Base-by-base conservation (phyloP, 768 basidiomycete species). In the Naganishia kalamii region DNA sequence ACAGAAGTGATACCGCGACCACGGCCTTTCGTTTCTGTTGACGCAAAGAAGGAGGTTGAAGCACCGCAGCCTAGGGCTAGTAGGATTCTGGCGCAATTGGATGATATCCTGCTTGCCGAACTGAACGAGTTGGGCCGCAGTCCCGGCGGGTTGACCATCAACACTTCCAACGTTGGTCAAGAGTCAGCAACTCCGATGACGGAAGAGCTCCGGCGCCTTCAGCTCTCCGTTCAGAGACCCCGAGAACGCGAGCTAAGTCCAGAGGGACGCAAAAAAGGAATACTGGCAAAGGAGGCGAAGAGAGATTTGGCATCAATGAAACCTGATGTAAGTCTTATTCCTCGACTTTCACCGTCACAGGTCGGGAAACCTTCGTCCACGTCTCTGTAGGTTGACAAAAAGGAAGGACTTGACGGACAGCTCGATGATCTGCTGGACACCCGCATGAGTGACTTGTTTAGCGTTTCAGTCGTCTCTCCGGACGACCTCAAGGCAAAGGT, bases 361-460 rank as follows among this genome's bases (percentile, higher is more conserved):
- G n/a, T n/a, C n/a, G n/a, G n/a, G n/a, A 15, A 23, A 41, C 1
- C 32, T 17, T 32, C 8, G 11, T 8, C 19, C 29, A 32, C 1
- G 21, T 29, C 21, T 12, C 29, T 13, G 33, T 15, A 23, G 32
- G n/a, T 21, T 13, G 30, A 57, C 35, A 21, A 25, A 15, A 40
- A 27, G 27, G 37, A 35, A 11, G 23, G 32, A 21, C 37, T 32
- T 11, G 25, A 21, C 37, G 2, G 10, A 37, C 37, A 57, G 23
- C 35, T 57, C 33, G 54, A 57, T 13, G 35, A 29, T 57, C 15
- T 57, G 23, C 37, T 57, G 23, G 54, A 21, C 7, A 57, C 54
- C 35, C 33, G 54, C 29, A 57, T 57, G 54, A 57, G 54, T 35
- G 54, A 57, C 19, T 40, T 57, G 21, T 57, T 57, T 35, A 33